These are phyloP conservation scores for Oryza longistaminata DNA, from an alignment of 176 grass and related monocot genomes.

Conservation along the genomic window DNA sequence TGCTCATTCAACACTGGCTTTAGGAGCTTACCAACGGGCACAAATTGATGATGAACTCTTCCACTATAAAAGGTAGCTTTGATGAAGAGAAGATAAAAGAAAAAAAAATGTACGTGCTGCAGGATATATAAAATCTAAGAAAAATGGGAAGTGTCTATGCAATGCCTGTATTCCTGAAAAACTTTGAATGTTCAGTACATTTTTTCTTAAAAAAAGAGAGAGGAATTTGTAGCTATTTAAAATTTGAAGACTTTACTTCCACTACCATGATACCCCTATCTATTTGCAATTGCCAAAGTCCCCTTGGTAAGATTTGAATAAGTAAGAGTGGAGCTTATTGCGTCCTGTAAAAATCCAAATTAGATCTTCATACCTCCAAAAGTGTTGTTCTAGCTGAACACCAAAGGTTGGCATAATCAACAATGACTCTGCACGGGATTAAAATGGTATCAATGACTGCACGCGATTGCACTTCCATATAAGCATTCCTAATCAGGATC, in stretches of 20 bases:
- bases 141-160: background rate
- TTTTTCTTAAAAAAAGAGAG: background rate
- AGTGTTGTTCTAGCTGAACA: conserved; percentile 72
- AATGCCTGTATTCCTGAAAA: background rate
- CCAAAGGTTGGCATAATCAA: conserved; percentile 82
- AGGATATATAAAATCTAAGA: background rate
- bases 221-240: background rate
- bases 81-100: background rate
- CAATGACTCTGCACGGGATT: conserved; percentile 59
- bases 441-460: conserved; percentile 8
- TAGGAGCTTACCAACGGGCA: conserved; percentile 63
- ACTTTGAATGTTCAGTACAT: too few relatives aligned
- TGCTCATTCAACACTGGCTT: conserved; percentile 68
- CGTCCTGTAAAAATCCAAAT: background rate
- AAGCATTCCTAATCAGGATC: background rate
- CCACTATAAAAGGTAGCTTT: conserved; percentile 37
- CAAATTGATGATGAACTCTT: conserved; percentile 51
- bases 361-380: conserved; percentile 56
- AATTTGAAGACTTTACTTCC: conserved; percentile 5
- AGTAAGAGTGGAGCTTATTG: background rate
- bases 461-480: background rate
- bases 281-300: background rate
- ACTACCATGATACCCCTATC: background rate
- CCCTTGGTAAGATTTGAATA: background rate
- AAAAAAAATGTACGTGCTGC: background rate